phyloP scores from a whole-genome alignment of 345 rosid genomes.

The Melaleuca alternifolia region DNA sequence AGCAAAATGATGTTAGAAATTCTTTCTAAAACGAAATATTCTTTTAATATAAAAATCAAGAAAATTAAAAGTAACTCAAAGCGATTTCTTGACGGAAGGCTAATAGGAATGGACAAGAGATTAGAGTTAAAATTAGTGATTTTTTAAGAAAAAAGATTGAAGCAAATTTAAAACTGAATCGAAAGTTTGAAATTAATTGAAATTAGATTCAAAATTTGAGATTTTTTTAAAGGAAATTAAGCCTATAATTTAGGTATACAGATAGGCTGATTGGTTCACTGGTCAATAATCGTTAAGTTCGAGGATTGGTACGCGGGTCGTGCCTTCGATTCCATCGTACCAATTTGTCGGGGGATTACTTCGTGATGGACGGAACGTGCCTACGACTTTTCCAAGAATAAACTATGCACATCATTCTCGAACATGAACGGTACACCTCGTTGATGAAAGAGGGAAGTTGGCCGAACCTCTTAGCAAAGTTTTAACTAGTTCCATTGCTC shows the following conservation, averaged over 20 bases:
- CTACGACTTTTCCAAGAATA: not conserved
- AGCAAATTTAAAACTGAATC: not conserved
- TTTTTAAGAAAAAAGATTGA: rapidly evolving
- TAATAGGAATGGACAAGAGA: not conserved
- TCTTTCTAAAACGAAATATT: not conserved
- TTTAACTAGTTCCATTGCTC: not conserved
- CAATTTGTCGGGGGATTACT: not conserved
- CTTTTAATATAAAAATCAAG: not conserved
- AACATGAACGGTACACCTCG: not conserved
- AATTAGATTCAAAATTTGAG: not conserved
- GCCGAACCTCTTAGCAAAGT: not conserved
- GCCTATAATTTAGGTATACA: not conserved
- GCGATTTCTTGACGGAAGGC: rapidly evolving
- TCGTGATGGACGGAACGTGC: not conserved
- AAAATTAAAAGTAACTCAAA: rapidly evolving
- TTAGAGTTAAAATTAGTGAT: not conserved
- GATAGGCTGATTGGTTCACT: not conserved
- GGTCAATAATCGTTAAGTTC: not conserved
- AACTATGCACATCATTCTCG: not conserved
- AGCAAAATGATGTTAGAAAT: not conserved
- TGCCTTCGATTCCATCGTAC: not conserved
- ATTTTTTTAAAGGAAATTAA: not conserved
- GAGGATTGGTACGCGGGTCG: not conserved
- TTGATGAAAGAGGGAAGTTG: not conserved
- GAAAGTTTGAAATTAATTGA: not conserved